Evolutionary conservation across 306 rosid genomes (phyloP), one percentile per base, ranked within the genome.

Genomic region (Acacia confusa): DNA sequence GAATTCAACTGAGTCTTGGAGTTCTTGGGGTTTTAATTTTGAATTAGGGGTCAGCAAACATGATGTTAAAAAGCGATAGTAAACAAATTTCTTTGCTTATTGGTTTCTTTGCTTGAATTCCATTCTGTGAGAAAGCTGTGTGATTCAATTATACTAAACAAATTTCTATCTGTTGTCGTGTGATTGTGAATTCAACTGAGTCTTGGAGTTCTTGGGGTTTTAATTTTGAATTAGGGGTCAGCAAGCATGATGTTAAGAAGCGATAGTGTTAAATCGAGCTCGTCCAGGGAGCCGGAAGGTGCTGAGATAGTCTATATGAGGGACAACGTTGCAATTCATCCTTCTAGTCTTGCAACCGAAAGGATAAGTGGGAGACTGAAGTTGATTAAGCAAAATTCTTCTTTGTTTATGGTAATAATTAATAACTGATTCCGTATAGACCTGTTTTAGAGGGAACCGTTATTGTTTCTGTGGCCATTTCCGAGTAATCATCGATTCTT

Each of bases 271-370:
- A 89, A 83, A 32, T 89, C 82, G 81, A 92, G 92, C 89, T 87
- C 97, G 38, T 83, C 92, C 7, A 89, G 89, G 83, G 97, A 92
- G 50, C 82, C 80, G 22, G 97, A 93, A 0, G 94, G 89, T 43
- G 94, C 94, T 28, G 97, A 93, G 80, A 80, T 91, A 70, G 88
- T 96, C 53, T 96, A 76, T 85, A 22, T 12, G 79, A 96, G 92
- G 84, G 99, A 93, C 19, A 96, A 96, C 72, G 99, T 96, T 44
- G 81, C 98, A 25, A 96, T 96, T 89, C 99, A 93, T 77, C 98
- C 99, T 32, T 88, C 97, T 52, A 93, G 92, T 87, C 88, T 84
- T 78, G 88, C 91, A 4, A 83, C 95, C 45, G 95, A 94, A 78
- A 88, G 98, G 86, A 96, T 96, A 48, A 86, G 97, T 80, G 99